phyloP scores from a whole-genome alignment of 225 moss, liverwort and hornwort species.

The Lunularia cruciata region DNA sequence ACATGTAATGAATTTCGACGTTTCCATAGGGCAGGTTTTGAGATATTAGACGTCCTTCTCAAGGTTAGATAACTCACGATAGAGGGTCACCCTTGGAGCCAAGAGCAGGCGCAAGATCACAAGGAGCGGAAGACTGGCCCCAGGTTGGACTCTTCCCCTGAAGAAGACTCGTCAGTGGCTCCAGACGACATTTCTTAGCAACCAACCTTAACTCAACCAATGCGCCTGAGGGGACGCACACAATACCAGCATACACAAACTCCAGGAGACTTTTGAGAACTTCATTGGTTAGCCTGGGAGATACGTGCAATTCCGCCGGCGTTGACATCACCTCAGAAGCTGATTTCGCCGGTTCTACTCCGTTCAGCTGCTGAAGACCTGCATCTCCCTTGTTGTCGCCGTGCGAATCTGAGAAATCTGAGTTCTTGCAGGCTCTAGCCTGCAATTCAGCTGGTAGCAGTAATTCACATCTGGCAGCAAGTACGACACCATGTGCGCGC shows the following conservation, averaged over 20 bases:
- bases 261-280: conserved; percentile 58
- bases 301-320: conserved; percentile 54
- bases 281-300: conserved; percentile 47
- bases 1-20: no score
- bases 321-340: conserved; percentile 17
- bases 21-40: no score
- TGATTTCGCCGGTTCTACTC: neutral
- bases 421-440: conserved; percentile 6
- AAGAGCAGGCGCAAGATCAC: conserved; percentile 55
- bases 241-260: conserved; percentile 66
- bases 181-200: conserved; percentile 63
- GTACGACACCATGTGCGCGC: conserved; percentile 57
- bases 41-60: no score
- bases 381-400: neutral
- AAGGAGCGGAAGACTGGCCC: conserved; percentile 56
- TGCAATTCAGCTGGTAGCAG: conserved; percentile 51
- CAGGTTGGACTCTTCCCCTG: conserved; percentile 54
- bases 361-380: neutral
- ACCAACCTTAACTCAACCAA: conserved; percentile 55
- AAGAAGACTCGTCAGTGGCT: conserved; percentile 59
- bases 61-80: conserved; percentile 51
- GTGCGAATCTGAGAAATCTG: conserved; percentile 1
- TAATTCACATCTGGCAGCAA: conserved; percentile 54
- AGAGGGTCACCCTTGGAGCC: conserved; percentile 41
- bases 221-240: conserved; percentile 52